Conservation (phyloP, 148 eudicot species). For the Silene conica region DNA sequence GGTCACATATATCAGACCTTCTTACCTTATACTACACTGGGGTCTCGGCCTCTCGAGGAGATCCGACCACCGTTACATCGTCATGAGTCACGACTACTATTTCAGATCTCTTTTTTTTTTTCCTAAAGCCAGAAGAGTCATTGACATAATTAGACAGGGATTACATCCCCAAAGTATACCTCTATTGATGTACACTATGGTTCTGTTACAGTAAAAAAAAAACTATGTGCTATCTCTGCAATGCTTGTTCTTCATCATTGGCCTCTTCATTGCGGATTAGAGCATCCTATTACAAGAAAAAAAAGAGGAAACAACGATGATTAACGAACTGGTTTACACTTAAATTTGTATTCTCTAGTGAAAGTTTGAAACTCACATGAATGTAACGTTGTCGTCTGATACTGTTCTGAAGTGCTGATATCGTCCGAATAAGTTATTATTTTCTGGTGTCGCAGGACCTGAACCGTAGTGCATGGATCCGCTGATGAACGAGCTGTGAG, state of each 20-base stretch:
- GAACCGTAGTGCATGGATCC: too few species aligned
- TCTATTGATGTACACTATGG: slow-evolving; percentile 15
- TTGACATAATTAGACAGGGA: not conserved
- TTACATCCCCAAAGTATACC: not conserved
- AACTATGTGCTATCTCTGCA: slow-evolving; percentile 9
- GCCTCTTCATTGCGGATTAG: slow-evolving; percentile 19
- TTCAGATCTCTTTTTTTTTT: not conserved
- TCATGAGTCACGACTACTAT: not conserved
- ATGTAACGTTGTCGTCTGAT: slow-evolving; percentile 40
- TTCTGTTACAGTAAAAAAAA: not conserved
- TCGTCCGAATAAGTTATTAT: slow-evolving; percentile 32
- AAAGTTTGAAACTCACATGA: slow-evolving; percentile 15
- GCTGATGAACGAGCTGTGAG: too few species aligned
- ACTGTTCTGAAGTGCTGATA: slow-evolving; percentile 47
- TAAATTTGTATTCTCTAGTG: too few species aligned
- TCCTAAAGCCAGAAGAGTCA: not conserved
- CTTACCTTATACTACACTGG: not conserved
- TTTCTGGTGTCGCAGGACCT: too few species aligned
- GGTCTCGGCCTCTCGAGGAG: too few species aligned
- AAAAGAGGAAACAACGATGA: too few species aligned
- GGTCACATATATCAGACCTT: not conserved
- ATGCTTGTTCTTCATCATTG: slow-evolving; percentile 19
- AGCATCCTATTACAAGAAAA: too few species aligned
- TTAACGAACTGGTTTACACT: too few species aligned
- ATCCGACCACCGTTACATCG: not conserved